phyloP scores from a whole-genome alignment of 225 moss, liverwort and hornwort species.

The Pseudisothecium myosuroides region DNA sequence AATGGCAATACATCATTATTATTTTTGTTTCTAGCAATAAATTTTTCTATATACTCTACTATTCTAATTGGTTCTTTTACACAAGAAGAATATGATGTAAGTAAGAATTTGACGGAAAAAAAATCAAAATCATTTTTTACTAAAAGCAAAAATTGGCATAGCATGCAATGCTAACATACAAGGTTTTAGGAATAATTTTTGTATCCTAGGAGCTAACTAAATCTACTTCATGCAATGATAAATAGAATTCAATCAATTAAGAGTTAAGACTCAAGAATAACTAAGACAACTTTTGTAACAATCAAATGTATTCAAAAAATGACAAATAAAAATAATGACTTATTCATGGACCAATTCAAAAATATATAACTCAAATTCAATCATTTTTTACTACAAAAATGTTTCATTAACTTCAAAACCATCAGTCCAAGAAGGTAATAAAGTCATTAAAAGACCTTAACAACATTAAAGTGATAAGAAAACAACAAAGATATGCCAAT shows the following conservation, averaged over 20 bases:
- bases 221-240: not conserved
- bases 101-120: not conserved
- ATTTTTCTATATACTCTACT: no score
- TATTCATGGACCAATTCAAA: rapidly evolving
- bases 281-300: not conserved
- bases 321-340: not conserved
- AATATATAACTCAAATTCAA: not conserved
- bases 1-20: not conserved
- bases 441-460: no score
- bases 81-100: not conserved
- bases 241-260: not conserved
- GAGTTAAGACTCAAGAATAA: not conserved
- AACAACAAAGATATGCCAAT: not conserved
- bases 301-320: not conserved
- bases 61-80: no score
- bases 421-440: rapidly evolving
- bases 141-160: not conserved
- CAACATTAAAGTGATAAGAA: not conserved
- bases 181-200: not conserved
- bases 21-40: not conserved
- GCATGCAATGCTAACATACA: not conserved
- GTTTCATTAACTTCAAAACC: not conserved
- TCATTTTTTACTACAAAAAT: not conserved
- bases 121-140: not conserved
- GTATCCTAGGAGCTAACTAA: not conserved